Evolutionary conservation across 2,329 filamentous ascomycete genomes (phyloP), one percentile per base, ranked within the genome.

Genomic region (Cephalotrichum gorgonifer): DNA sequence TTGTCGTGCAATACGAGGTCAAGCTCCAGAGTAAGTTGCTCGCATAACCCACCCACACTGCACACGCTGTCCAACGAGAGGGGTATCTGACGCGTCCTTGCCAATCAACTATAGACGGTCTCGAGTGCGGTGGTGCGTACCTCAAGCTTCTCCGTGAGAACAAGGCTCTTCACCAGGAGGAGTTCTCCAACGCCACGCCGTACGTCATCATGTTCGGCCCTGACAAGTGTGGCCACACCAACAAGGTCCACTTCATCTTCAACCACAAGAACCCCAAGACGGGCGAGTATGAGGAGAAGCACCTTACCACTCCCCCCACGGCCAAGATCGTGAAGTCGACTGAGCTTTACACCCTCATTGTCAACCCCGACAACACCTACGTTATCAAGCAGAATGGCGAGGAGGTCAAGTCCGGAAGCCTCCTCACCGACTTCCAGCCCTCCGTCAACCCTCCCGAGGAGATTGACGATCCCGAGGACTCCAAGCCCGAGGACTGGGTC

Each of bases 191-290:
- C 73, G 82, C 85, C 54, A 95, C 91, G 41, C 93, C 93, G 44
- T 98, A 98, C 66, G 87, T 98, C 59, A 95, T 98, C 79, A 98
- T 98, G 93, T 98, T 98, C 67, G 93, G 93, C 58, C 93, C 93
- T 60, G 93, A 98, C 78, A 97, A 97, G 85, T 98, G 93, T 69
- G 93, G 93, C 69, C 81, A 88, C 67, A 97, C 88, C 70, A 98
- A 98, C 85, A 97, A 97, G 85, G 87, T 94, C 48, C 79, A 82
- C 71, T 95, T 98, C 75, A 98, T 98, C 70, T 95, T 98, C 83
- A 93, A 94, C 73, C 93, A 98, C 86, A 98, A 97, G 87, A 98
- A 97, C 82, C 93, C 93, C 66, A 96, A 95, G 86, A 96, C 89
- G 43, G 91, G 91, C 75, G 88, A 96, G 72, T 98, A 98, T 64